phyloP scores from a whole-genome alignment of 306 rosid species.

The Senna siamea region DNA sequence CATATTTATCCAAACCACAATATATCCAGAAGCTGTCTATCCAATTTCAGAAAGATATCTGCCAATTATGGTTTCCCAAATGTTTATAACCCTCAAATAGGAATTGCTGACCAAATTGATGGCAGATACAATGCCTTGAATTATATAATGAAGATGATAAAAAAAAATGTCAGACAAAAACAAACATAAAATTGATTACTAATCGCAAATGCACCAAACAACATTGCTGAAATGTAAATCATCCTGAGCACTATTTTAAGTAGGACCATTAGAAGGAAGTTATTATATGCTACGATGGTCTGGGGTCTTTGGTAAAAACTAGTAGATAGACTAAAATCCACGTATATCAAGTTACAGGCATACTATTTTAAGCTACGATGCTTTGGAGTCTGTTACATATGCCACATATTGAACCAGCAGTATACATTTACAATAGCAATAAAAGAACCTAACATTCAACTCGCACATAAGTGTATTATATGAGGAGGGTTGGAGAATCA shows the following conservation, averaged over 20 bases:
- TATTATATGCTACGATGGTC: background rate
- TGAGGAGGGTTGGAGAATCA: background rate
- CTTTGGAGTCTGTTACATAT: no score
- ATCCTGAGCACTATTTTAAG: background rate
- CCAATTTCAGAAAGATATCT: conserved; percentile 17
- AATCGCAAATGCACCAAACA: background rate
- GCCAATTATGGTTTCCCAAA: background rate
- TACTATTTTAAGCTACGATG: no score
- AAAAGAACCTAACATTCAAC: no score
- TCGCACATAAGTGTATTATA: background rate
- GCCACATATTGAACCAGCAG: no score
- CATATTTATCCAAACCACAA: conserved; percentile 18
- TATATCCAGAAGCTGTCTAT: background rate
- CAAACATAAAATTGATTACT: background rate
- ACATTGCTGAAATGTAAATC: background rate
- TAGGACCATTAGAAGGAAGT: background rate
- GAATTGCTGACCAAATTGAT: background rate
- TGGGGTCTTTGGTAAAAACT: background rate
- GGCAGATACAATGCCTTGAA: no score
- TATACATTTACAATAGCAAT: no score
- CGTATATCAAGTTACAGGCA: no score
- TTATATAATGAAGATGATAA: no score
- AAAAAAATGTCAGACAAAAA: no score
- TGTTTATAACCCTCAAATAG: background rate
- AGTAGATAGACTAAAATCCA: no score